These are phyloP conservation scores for Trypanosoma lewisi DNA, from an alignment of 208 protist species.

Conservation along the genomic window DNA sequence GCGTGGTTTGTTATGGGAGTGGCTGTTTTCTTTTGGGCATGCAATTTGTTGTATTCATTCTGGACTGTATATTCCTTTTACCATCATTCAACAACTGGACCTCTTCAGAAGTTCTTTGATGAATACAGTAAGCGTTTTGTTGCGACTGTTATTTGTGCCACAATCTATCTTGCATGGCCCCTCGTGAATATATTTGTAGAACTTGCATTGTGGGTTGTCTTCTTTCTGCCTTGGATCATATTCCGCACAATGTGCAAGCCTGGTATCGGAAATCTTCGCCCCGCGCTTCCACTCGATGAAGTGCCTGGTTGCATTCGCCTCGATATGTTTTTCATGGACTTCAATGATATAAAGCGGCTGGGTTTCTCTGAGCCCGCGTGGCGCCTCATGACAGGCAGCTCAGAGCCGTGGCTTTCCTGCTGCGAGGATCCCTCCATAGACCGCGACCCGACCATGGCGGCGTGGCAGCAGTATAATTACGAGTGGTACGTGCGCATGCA, in stretches of 20 bases:
- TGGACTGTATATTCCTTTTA: conserved; percentile 64
- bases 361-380: conserved; percentile 75
- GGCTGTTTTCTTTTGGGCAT: conserved; percentile 54
- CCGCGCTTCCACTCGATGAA: conserved; percentile 59
- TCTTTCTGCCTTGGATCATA: conserved; percentile 65
- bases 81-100: conserved; percentile 32
- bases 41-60: conserved; percentile 60
- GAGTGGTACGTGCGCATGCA: conserved; percentile 23
- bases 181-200: conserved; percentile 64
- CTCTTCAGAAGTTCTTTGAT: conserved; percentile 58
- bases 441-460: conserved; percentile 64
- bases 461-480: conserved; percentile 41
- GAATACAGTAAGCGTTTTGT: conserved; percentile 49
- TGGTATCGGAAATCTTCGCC: conserved; percentile 62
- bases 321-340: conserved; percentile 90
- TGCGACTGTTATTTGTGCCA: conserved; percentile 48
- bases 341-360: conserved; percentile 60
- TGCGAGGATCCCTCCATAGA: conserved; percentile 53
- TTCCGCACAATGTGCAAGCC: conserved; percentile 60
- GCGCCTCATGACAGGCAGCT: conserved; percentile 64
- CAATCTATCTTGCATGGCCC: conserved; percentile 79
- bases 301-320: conserved; percentile 74
- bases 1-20: conserved; percentile 78
- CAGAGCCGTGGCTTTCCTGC: conserved; percentile 40
- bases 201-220: conserved; percentile 50